Base-by-base conservation (phyloP, 257 asterid species). In the Rehmannia glutinosa region DNA sequence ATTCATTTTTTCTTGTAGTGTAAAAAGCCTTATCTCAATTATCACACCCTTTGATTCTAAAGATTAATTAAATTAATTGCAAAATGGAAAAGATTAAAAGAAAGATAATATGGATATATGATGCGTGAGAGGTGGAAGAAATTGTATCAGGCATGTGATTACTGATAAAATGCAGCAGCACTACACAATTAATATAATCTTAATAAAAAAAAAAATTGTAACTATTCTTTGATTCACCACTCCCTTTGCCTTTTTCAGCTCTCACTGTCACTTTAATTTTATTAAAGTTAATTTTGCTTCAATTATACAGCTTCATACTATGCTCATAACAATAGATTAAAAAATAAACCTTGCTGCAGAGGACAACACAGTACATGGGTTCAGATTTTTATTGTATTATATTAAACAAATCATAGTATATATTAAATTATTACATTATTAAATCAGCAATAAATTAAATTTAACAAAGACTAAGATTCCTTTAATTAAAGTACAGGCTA, bases 61-160 rank as follows among this genome's bases (percentile, higher is more conserved):
- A n/a, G n/a, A n/a, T n/a, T n/a, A n/a, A n/a, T n/a, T n/a, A n/a
- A n/a, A n/a, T n/a, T n/a, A n/a, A n/a, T 2, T 30, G 35, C 35
- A 30, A 30, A 30, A 30, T 6, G 6, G 6, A 30, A 30, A 30
- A 6, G 6, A 2, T 30, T 2, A 30, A 6, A 30, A 6, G 4
- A 30, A 2, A 2, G 35, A 30, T 30, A 7, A 8, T 16, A 17
- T 20, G 52, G 53, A 42, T 62, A n/a, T n/a, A n/a, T 64, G 39
- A 54, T 58, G 72, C 79, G 66, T 38, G 64, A 69, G 72, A 39
- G 64, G 67, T 58, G 28, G 66, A 60, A 41, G 33, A 46, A 39
- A 71, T 61, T 74, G 65, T 10, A 56, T 57, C 59, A 45, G 15
- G 71, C 92, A 86, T 77, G 89, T 86, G 93, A 79, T 69, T 55